These are phyloP conservation scores for Chlamydomonas applanata DNA, from an alignment of 139 green algal genomes.

Conservation along the genomic window DNA sequence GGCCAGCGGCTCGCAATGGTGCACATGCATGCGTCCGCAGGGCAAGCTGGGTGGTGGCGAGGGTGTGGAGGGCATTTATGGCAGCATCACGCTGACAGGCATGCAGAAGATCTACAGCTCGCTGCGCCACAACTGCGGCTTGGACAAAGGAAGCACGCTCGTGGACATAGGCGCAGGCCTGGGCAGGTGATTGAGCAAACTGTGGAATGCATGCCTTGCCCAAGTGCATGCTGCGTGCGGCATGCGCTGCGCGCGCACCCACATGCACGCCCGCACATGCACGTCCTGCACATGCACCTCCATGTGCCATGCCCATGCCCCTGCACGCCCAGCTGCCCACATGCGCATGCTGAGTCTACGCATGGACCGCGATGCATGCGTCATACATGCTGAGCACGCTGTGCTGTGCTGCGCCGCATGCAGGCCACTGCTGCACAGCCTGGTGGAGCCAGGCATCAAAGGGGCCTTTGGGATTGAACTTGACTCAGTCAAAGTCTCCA, in stretches of 20 bases:
- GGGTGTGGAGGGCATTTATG: slow-evolving; percentile 90
- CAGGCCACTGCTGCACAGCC: slow-evolving; percentile 25
- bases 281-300: too few relatives aligned
- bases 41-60: slow-evolving; percentile 86
- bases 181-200: slow-evolving; percentile 53
- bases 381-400: too few relatives aligned
- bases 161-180: slow-evolving; percentile 88
- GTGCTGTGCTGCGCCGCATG: not conserved
- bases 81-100: slow-evolving; percentile 71
- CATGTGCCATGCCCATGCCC: too few relatives aligned
- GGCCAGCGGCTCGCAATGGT: too few relatives aligned
- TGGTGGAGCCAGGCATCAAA: slow-evolving; percentile 13
- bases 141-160: slow-evolving; percentile 61
- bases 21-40: slow-evolving; percentile 44
- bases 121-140: slow-evolving; percentile 58
- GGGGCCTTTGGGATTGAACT: slow-evolving; percentile 24
- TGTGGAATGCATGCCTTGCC: not conserved
- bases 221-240: not conserved
- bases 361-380: too few relatives aligned
- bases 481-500: slow-evolving; percentile 22
- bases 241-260: not conserved
- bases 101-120: slow-evolving; percentile 76
- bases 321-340: too few relatives aligned
- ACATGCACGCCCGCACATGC: not conserved
- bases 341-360: too few relatives aligned